These are phyloP conservation scores for Talaromyces atroroseus DNA, from an alignment of 2,329 filamentous ascomycete species.

Conservation along the genomic window DNA sequence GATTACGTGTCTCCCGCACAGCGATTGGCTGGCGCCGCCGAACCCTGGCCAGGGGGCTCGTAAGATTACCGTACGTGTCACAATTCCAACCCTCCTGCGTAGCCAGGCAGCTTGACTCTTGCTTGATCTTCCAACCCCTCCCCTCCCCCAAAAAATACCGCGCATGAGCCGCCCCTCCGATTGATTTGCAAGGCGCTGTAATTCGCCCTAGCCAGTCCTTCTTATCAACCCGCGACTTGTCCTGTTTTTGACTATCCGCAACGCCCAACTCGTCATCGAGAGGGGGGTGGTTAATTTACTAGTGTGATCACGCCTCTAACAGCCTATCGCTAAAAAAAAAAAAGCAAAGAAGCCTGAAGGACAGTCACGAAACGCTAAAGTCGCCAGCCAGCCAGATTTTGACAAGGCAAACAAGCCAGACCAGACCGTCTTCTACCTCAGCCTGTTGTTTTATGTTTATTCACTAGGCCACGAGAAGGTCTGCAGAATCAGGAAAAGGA, in stretches of 20 bases:
- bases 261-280: background rate
- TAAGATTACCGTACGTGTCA: background rate
- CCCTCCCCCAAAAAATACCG: background rate
- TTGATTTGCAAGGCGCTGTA: background rate
- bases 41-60: background rate
- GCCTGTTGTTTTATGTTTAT: too few relatives aligned
- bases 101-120: background rate
- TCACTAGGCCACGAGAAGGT: background rate
- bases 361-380: background rate
- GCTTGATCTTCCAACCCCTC: background rate
- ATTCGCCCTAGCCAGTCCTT: background rate
- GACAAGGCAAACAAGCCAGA: too few relatives aligned
- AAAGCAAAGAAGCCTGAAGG: background rate
- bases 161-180: slow-evolving; percentile 3
- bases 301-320: background rate
- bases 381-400: background rate
- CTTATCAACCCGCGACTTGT: background rate
- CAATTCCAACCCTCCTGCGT: background rate
- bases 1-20: background rate
- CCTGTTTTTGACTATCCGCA: too few relatives aligned
- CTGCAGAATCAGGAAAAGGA: background rate
- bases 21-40: background rate
- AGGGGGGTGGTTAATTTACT: background rate
- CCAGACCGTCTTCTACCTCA: too few relatives aligned
- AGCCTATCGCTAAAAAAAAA: background rate